Evolutionary conservation across 1,139 yeast species (phyloP), one percentile per base, ranked within the genome.

Genomic region (Hemisphaericaspora xylofermentans): DNA sequence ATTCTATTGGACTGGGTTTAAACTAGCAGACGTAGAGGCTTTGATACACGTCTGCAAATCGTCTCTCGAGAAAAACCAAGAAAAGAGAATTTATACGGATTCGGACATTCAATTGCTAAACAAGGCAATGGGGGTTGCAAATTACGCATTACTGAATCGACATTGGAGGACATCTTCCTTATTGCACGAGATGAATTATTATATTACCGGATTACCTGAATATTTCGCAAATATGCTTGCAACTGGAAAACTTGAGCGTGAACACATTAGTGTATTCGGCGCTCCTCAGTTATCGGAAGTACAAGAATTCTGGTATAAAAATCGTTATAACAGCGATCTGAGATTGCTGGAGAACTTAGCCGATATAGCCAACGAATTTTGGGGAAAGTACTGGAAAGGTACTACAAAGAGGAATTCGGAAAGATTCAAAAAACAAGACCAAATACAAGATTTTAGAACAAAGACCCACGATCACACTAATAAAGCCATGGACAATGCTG

Each of bases 1-100:
- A 0, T 82, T 83, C 53, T 81, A 80, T 51, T 84, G 89, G 89
- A 80, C 88, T 2, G 88, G 88, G 0, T 83, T 83, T 51, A 70
- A 81, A 22, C 71, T 71, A 33, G 69, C 66, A 31, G 86, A 81
- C 56, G 65, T 80, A 12, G 76, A 76, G 36, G 69, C 75, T 17
- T 63, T 82, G 52, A 56, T 76, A 3, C 61, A 65, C 31, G 73
- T 82, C 26, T 74, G 83, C 42, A 61, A 67, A 28, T 59, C 62
- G n/a, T 70, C 80, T 2, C 50, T 80, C 40, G 57, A 68, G 36
- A 66, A 74, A 44, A 59, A 63, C 33, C 35, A 48, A 28, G 44
- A 51, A 6, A 48, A 53, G 31, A 66, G 66, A 0, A 55, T 57
- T 25, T 78, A 76, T 49, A 45, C 58, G 3, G 45, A 42, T 0